Conservation (phyloP, 1,284 basidiomycete species). For the Ustilago loliicola region DNA sequence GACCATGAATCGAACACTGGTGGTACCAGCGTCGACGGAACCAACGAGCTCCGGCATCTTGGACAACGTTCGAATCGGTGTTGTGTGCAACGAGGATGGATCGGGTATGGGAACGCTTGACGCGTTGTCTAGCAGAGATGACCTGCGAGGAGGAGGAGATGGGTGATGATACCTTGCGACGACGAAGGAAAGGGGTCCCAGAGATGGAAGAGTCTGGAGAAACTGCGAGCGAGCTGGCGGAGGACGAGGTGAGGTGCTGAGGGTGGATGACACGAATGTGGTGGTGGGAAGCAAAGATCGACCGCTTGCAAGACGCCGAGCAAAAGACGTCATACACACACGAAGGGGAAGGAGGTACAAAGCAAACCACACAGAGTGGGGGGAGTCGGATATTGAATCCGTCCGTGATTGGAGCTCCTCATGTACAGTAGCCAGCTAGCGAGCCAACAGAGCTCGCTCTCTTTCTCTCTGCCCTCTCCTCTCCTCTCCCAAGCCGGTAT, state of each 20-base stretch:
- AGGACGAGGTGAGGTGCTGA: neutral
- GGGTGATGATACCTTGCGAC: neutral
- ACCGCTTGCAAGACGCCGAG: constrained; percentile 2
- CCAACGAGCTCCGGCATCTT: constrained; percentile 56
- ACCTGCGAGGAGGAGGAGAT: neutral
- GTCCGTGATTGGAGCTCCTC: constrained; percentile 8
- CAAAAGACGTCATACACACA: neutral
- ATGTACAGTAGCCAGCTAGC: too few relatives aligned
- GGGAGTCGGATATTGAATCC: neutral
- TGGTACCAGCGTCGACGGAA: constrained; percentile 71
- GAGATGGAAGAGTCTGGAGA: neutral
- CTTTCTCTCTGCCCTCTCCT: neutral
- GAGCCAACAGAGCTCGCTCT: neutral
- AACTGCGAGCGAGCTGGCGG: neutral
- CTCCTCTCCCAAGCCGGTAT: neutral
- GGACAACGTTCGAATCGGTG: neutral
- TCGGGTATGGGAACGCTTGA: neutral
- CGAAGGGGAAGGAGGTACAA: neutral
- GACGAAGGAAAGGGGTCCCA: constrained; percentile 4
- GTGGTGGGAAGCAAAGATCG: constrained; percentile 3
- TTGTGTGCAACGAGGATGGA: neutral
- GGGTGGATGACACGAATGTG: constrained; percentile 1
- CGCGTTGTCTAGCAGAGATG: neutral
- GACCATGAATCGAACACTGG: constrained; percentile 92
- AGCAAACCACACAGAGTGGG: neutral